A percentile compares a stretch with the other conserved stretches of the same genome.
phyloP scores from a whole-genome alignment of 2,329 filamentous ascomycete genomes.

The Zopfia rhizophila region DNA sequence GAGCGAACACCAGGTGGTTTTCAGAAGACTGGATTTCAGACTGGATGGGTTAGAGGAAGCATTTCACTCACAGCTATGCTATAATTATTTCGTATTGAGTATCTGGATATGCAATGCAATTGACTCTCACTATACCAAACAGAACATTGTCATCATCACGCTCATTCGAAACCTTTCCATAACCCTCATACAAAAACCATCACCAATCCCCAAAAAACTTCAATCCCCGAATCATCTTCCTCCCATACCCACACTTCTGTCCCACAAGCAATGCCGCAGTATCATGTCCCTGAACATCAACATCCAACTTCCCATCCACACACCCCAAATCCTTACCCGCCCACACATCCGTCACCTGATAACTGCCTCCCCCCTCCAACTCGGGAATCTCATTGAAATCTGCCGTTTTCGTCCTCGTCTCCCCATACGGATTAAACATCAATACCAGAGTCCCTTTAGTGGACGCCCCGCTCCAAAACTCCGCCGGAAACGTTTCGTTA shows the following conservation, averaged over 20 bases:
- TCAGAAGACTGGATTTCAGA: too few species aligned
- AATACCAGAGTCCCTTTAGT: slow-evolving; percentile 37
- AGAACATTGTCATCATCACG: too few species aligned
- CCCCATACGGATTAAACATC: slow-evolving; percentile 36
- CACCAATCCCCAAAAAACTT: too few species aligned
- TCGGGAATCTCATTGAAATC: slow-evolving; percentile 34
- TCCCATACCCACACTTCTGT: slow-evolving; percentile 11
- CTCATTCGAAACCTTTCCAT: too few species aligned
- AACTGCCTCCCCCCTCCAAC: slow-evolving; percentile 22
- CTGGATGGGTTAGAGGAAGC: too few species aligned
- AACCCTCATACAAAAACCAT: too few species aligned
- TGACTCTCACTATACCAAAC: too few species aligned
- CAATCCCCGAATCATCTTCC: too few species aligned
- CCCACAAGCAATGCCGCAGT: slow-evolving; percentile 24
- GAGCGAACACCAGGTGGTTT: too few species aligned
- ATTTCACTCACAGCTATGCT: too few species aligned
- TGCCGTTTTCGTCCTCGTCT: slow-evolving; percentile 22
- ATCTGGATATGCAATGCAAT: too few species aligned
- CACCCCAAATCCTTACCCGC: slow-evolving; percentile 27
- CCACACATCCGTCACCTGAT: slow-evolving; percentile 33
- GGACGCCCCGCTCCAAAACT: slow-evolving; percentile 40
- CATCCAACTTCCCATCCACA: slow-evolving; percentile 15
- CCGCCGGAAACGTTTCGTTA: slow-evolving; percentile 50
- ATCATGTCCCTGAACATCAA: slow-evolving; percentile 27
- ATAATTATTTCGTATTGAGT: too few species aligned